phyloP scores from a whole-genome alignment of 2,329 filamentous ascomycete species.

The Fusarium sp. region DNA sequence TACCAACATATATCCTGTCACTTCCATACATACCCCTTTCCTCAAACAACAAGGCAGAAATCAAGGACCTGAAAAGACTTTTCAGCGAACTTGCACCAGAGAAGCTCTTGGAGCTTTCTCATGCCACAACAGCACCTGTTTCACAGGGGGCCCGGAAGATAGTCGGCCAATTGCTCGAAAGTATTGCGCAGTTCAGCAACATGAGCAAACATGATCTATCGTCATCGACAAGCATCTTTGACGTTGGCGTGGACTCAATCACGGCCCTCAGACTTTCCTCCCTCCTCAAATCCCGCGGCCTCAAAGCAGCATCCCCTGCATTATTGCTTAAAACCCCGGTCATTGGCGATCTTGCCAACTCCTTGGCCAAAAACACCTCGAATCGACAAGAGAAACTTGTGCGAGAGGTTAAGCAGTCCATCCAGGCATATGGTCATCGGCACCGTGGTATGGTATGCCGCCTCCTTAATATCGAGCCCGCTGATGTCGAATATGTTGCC shows the following conservation, averaged over 20 bases:
- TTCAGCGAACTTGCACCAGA: constrained; percentile 69
- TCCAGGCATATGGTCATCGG: constrained; percentile 71
- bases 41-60: constrained; percentile 88
- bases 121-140: constrained; percentile 37
- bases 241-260: constrained; percentile 88
- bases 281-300: constrained; percentile 68
- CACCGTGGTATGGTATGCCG: constrained; percentile 62
- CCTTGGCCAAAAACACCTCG: constrained; percentile 38
- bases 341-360: constrained; percentile 56
- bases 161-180: constrained; percentile 58
- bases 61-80: constrained; percentile 70
- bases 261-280: constrained; percentile 76
- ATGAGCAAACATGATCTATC: constrained; percentile 54
- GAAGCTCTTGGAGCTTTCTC: constrained; percentile 66
- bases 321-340: constrained; percentile 70
- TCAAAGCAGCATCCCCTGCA: constrained; percentile 68
- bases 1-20: constrained; percentile 82
- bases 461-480: constrained; percentile 57
- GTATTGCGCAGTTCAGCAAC: constrained; percentile 63
- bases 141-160: constrained; percentile 46
- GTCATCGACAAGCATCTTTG: constrained; percentile 75
- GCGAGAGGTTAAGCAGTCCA: constrained; percentile 63
- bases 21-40: constrained; percentile 80
- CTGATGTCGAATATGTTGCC: constrained; percentile 74
- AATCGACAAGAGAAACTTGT: constrained; percentile 37